A percentile compares a stretch with the other conserved stretches of the same genome.
phyloP scores from a whole-genome alignment of 2,329 filamentous ascomycete genomes.

The Pseudocercospora vitis region DNA sequence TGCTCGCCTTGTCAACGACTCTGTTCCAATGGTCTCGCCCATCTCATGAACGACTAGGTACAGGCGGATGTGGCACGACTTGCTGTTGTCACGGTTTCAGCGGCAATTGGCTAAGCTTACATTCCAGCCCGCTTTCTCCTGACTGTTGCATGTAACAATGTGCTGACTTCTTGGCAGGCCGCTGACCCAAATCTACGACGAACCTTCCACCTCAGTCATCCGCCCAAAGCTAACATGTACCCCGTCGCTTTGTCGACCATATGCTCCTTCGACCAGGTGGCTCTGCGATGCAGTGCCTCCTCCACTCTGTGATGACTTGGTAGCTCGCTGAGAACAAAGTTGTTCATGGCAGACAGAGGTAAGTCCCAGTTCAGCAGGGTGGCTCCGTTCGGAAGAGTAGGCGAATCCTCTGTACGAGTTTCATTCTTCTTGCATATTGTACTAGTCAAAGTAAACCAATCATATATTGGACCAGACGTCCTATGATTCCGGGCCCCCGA shows the following conservation, averaged over 20 bases:
- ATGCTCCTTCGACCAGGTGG: too few species aligned
- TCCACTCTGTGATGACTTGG: background rate
- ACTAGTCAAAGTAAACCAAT: too few species aligned
- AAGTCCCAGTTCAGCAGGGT: too few species aligned
- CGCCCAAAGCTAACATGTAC: too few species aligned
- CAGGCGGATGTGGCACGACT: slow-evolving; percentile 3
- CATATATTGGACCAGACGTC: too few species aligned
- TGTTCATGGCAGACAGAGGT: background rate
- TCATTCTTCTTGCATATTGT: too few species aligned
- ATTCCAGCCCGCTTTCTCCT: slow-evolving; percentile 7
- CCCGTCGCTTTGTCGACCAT: too few species aligned
- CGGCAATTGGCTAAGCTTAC: slow-evolving; percentile 15
- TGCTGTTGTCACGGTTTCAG: background rate
- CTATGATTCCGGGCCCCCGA: too few species aligned
- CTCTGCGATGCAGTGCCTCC: background rate
- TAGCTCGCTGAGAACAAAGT: background rate
- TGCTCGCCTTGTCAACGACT: background rate
- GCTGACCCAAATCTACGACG: background rate
- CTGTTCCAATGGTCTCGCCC: background rate
- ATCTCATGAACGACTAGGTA: slow-evolving; percentile 1
- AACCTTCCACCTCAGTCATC: too few species aligned
- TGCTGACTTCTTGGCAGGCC: background rate
- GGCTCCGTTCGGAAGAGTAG: background rate
- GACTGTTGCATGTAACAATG: background rate
- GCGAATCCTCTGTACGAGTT: too few species aligned